Evolutionary conservation across 2,329 filamentous ascomycete genomes (phyloP), one percentile per base, ranked within the genome.

Genomic region (Beauveria sp.): DNA sequence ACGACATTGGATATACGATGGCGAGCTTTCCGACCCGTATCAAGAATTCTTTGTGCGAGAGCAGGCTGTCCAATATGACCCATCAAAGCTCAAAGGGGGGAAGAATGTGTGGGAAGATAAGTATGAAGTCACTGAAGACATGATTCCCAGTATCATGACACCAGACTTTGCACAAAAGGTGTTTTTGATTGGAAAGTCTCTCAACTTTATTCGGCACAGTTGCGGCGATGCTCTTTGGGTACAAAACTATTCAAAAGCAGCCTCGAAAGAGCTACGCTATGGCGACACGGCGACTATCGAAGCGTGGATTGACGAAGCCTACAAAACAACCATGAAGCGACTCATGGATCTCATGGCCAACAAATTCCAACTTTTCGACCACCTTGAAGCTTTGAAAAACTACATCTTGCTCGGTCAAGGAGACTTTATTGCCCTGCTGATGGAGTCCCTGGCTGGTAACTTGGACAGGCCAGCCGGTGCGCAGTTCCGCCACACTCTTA

Each of bases 31-130:
- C n/a, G 94, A 99, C 73, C 94, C 96, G 0, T 97, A 92, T 69
- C 82, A 86, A 61, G 94, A 99, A 70, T 99, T 99, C 75, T 97
- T 99, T 68, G 92, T 99, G 22, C 86, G 86, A 22, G 91, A 97
- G 71, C 91, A 93, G 67, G 84, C 87, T 57, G 63, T 68, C 7
- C 66, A 76, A 64, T 72, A 78, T 68, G 79, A 84, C 63, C 77
- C 80, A 62, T 69, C 74, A 54, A 81, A 79, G 66, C 77, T 78
- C 55, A 82, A 80, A 54, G 88, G 85, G 26, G 89, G 90, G 18
- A 92, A 89, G 43, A 97, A 92, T 66, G 92, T 97, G 2, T 99
- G 94, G 94, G 92, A 97, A 73, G 92, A 96, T 74, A 97, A 97
- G 72, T 99, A 96, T 75, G 89, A 91, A 69, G 81, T 97, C 44